Evolutionary conservation across 768 basidiomycete genomes (phyloP).

Genomic region (Suillus occidentalis): DNA sequence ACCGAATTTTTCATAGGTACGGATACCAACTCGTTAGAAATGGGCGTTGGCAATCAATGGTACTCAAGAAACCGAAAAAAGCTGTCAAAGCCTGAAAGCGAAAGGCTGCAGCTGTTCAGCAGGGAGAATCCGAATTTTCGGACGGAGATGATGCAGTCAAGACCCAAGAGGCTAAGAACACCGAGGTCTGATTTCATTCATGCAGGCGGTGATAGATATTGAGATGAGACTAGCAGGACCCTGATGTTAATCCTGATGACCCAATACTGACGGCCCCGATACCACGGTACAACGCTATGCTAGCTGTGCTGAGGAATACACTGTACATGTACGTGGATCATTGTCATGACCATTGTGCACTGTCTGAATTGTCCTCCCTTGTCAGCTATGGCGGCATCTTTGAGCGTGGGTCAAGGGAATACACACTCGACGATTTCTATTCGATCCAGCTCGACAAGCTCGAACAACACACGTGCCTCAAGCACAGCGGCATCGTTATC

Average conservation of each 20-base stretch:
- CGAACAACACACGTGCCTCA: conserved; percentile 74
- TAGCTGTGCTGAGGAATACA: conserved; percentile 79
- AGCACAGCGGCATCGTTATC: conserved; percentile 61
- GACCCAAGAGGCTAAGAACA: too few relatives aligned
- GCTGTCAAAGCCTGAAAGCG: conserved; percentile 43
- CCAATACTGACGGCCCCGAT: conserved; percentile 63
- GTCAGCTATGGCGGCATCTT: conserved; percentile 85
- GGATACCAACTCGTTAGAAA: conserved; percentile 75
- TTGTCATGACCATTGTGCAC: background rate
- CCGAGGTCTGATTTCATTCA: too few relatives aligned
- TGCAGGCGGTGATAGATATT: too few relatives aligned
- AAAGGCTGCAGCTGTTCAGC: too few relatives aligned
- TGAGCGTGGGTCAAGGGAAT: conserved; percentile 75
- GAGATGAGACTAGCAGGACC: too few relatives aligned
- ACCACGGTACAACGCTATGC: conserved; percentile 85
- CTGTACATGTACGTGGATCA: conserved; percentile 69
- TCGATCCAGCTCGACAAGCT: conserved; percentile 80
- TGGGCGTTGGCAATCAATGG: conserved; percentile 77
- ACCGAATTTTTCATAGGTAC: conserved; percentile 47
- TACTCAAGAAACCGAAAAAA: conserved; percentile 64
- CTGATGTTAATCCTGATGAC: too few relatives aligned
- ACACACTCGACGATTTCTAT: conserved; percentile 87
- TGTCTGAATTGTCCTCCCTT: background rate
- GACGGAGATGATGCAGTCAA: conserved; percentile 16
- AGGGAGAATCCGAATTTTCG: too few relatives aligned